phyloP scores from a whole-genome alignment of 192 early-diverging fungal genomes.

The Gonapodya prolifera region DNA sequence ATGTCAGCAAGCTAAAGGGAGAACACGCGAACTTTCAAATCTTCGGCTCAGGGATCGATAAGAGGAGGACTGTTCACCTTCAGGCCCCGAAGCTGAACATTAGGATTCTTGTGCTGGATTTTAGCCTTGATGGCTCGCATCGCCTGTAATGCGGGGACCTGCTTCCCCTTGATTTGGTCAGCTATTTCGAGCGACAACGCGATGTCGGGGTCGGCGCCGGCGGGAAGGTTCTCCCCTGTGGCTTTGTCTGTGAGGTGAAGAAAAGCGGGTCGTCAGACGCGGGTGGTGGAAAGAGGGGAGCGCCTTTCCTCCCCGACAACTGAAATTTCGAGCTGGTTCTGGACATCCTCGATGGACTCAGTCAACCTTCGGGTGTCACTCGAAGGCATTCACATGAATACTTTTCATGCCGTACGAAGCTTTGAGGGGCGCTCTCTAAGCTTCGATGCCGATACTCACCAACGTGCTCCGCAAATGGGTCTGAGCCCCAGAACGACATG shows the following conservation, averaged over 20 bases:
- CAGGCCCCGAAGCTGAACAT: slow-evolving; percentile 84
- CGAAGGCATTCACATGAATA: no score
- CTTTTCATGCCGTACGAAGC: no score
- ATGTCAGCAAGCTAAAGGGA: slow-evolving; percentile 64
- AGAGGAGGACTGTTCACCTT: slow-evolving; percentile 27
- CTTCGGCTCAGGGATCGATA: neutral
- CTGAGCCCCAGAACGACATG: no score
- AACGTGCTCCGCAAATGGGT: no score
- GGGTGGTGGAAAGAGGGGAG: no score
- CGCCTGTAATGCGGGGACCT: slow-evolving; percentile 59
- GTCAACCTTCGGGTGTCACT: no score
- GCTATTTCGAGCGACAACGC: slow-evolving; percentile 74
- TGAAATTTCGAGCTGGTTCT: no score
- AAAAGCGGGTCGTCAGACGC: no score
- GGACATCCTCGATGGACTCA: no score
- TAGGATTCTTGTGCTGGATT: slow-evolving; percentile 77
- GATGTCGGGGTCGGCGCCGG: slow-evolving; percentile 75
- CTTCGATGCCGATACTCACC: no score
- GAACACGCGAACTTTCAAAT: neutral
- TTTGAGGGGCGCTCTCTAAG: no score
- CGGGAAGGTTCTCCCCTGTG: slow-evolving; percentile 80
- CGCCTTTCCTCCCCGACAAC: no score
- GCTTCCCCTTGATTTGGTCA: slow-evolving; percentile 84
- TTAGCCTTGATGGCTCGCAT: slow-evolving; percentile 62
- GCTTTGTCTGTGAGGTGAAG: slow-evolving; percentile 41